Conservation (phyloP, 2,329 filamentous ascomycete genomes). For the Calonectria multiphialidica region DNA sequence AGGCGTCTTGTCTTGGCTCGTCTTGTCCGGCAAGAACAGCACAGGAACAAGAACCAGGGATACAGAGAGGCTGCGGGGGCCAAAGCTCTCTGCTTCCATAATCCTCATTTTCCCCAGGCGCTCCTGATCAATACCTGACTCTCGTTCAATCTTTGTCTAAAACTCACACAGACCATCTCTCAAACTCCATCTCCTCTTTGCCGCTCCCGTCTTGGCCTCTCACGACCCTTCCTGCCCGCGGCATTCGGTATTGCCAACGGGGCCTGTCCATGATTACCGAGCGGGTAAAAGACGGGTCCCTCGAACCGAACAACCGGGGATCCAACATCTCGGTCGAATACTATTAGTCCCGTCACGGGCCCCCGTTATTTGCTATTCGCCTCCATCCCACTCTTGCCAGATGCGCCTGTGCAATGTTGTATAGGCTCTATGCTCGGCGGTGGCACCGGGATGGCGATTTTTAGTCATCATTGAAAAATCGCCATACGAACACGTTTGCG, state of each 20-base stretch:
- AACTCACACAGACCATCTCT: conserved; percentile 7
- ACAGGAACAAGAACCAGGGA: neutral
- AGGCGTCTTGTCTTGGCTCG: neutral
- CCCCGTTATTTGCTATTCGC: neutral
- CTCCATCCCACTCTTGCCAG: neutral
- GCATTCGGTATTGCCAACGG: neutral
- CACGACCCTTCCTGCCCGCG: neutral
- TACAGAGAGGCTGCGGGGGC: neutral
- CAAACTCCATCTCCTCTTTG: neutral
- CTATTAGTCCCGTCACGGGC: neutral
- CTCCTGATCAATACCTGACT: neutral
- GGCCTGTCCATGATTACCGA: conserved; percentile 1
- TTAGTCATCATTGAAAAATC: neutral
- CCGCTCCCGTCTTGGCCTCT: conserved; percentile 6
- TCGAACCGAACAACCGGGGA: conserved; percentile 1
- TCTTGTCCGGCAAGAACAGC: neutral
- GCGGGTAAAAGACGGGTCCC: neutral
- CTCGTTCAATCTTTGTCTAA: neutral
- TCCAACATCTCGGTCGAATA: conserved; percentile 4
- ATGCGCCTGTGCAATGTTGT: neutral
- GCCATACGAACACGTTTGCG: neutral
- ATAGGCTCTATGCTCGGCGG: neutral
- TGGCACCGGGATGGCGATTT: neutral
- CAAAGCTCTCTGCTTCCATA: neutral
- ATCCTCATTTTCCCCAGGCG: neutral